phyloP scores from a whole-genome alignment of 495 filamentous ascomycete genomes.

The Aspergillus nidulans region DNA sequence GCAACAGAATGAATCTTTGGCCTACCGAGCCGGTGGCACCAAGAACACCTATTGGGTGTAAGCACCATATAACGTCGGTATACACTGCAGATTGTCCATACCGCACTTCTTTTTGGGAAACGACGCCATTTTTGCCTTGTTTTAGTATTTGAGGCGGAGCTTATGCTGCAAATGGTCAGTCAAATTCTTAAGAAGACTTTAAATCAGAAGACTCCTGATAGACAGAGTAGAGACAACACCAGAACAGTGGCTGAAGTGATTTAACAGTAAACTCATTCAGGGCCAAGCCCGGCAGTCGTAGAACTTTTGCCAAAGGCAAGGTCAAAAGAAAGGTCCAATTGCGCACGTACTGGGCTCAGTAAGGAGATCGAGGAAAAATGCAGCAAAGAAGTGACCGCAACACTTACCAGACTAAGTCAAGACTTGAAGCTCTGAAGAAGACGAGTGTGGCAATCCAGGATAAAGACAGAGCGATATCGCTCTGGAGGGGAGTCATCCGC shows the following conservation, averaged over 20 bases:
- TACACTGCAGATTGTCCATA: constrained; percentile 18
- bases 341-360: not conserved
- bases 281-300: not conserved
- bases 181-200: not conserved
- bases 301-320: not conserved
- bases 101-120: constrained; percentile 47
- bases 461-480: constrained; percentile 31
- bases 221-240: not conserved
- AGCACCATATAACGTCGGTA: constrained; percentile 16
- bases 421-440: constrained; percentile 16
- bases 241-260: no score
- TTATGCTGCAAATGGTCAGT: not conserved
- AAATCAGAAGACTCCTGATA: not conserved
- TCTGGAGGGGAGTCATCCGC: constrained; percentile 22
- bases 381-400: not conserved
- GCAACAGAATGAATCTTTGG: constrained; percentile 79
- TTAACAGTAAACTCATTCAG: not conserved
- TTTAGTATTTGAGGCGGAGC: not conserved
- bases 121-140: constrained; percentile 28
- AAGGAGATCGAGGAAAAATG: not conserved
- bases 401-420: constrained; percentile 29
- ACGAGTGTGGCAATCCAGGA: constrained; percentile 22
- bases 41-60: constrained; percentile 35
- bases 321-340: not conserved
- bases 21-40: constrained; percentile 68